Evolutionary conservation across 352 stramenopile species (phyloP).

Genomic region (Phytophthora brassicae): DNA sequence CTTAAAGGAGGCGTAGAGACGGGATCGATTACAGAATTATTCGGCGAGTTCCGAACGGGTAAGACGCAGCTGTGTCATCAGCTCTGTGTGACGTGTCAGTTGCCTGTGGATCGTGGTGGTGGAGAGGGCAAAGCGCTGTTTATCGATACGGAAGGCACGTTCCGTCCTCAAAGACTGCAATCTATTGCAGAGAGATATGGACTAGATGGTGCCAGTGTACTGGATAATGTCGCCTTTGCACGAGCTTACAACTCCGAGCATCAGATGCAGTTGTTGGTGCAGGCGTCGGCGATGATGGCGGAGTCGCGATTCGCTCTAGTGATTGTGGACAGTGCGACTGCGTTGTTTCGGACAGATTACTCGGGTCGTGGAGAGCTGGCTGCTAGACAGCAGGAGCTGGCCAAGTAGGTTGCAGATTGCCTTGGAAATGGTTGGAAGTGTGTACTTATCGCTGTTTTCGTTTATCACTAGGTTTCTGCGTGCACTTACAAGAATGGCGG

Average conservation of each 20-base stretch:
- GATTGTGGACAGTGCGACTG: conserved; percentile 98
- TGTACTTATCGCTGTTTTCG: background rate
- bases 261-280: conserved; percentile 97
- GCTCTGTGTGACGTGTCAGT: conserved; percentile 98
- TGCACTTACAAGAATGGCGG: conserved; percentile 95
- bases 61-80: conserved; percentile 99
- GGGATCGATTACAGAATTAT: conserved; percentile 97
- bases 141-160: conserved; percentile 99
- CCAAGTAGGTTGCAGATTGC: conserved; percentile 50
- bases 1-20: conserved; percentile 97
- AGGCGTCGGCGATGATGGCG: conserved; percentile 98
- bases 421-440: background rate
- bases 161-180: conserved; percentile 95
- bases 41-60: conserved; percentile 98
- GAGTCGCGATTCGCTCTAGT: conserved; percentile 95
- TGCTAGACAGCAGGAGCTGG: conserved; percentile 89
- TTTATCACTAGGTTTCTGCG: conserved; percentile 93
- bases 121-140: conserved; percentile 98
- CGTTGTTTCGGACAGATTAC: conserved; percentile 99
- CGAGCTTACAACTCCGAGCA: conserved; percentile 99
- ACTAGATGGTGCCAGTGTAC: conserved; percentile 93
- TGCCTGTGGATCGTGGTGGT: conserved; percentile 96
- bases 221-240: conserved; percentile 99
- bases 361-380: conserved; percentile 97
- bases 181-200: conserved; percentile 98